Evolutionary conservation across 2,329 filamentous ascomycete genomes (phyloP), one percentile per base, ranked within the genome.

Genomic region (Penicillium corylophilum): DNA sequence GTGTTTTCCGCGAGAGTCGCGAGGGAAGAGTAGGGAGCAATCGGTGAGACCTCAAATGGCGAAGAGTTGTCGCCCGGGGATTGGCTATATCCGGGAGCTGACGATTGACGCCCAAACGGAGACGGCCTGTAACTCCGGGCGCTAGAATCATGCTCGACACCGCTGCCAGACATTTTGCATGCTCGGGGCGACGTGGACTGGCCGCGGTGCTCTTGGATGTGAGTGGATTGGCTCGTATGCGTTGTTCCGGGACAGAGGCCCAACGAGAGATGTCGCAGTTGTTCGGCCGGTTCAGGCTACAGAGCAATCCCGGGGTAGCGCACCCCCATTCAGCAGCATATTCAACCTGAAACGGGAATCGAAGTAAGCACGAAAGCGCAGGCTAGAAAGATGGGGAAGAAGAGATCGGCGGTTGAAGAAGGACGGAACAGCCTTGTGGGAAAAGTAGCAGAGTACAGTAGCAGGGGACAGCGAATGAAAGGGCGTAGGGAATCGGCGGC

Each of bases 141-240:
- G 61, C 68, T 65, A 65, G 67, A 69, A 62, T 67, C 64, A 61
- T 72, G 71, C 58, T 75, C 67, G 64, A 69, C 64, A 69, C 71
- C 64, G 63, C 65, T 67, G 65, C 70, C 70, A 66, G 74, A 69
- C 73, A 75, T 75, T 61, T 70, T 74, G 72, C 67, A 68, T 68
- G 56, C 65, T 67, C 57, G 61, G 61, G 59, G 62, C 59, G 64
- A 63, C 59, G 57, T 63, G 64, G 64, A 64, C 62, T 66, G 65
- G 63, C 54, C 61, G 57, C 53, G 61, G 63, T 62, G 59, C 55
- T 62, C 61, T 60, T 62, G 60, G 60, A 59, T 61, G 55, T 60
- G 60, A 57, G 61, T 59, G 60, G 56, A 54, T 62, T 66, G 56
- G 56, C 48, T 51, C 63, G 68, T 39, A 71, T 72, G 70, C 59